A percentile compares a stretch with the other conserved stretches of the same genome.
Conservation (phyloP, 495 filamentous ascomycete species). For the Cryomyces minteri region DNA sequence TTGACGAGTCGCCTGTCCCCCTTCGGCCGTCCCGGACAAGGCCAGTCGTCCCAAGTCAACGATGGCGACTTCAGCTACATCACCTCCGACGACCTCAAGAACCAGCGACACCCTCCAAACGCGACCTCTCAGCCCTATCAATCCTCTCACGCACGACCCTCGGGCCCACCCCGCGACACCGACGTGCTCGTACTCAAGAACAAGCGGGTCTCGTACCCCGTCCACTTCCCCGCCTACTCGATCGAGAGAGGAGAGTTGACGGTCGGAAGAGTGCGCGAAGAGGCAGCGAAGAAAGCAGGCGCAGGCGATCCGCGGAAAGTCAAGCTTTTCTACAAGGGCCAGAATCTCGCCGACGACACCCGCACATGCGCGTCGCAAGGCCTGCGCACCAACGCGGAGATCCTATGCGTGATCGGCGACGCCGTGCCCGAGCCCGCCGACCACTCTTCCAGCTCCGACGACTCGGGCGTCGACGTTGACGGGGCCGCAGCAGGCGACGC, state of each 20-base stretch:
- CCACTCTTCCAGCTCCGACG: conserved; percentile 27
- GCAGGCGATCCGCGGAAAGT: conserved; percentile 41
- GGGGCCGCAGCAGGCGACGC: background rate
- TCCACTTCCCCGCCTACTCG: conserved; percentile 63
- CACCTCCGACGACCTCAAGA: conserved; percentile 38
- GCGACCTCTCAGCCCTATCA: conserved; percentile 10
- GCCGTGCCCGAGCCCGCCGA: conserved; percentile 15
- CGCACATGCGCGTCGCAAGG: conserved; percentile 53
- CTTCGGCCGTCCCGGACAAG: conserved; percentile 20
- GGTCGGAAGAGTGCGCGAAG: conserved; percentile 45
- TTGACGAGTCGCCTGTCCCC: conserved; percentile 28
- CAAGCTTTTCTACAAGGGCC: conserved; percentile 70
- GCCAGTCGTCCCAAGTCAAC: conserved; percentile 31
- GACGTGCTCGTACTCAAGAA: conserved; percentile 64
- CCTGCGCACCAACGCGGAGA: conserved; percentile 24
- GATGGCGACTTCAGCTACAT: conserved; percentile 73
- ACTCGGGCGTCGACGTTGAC: conserved; percentile 7
- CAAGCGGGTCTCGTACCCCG: conserved; percentile 48
- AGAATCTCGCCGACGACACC: conserved; percentile 46
- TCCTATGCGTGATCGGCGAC: conserved; percentile 12
- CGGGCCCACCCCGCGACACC: conserved; percentile 28
- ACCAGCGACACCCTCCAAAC: conserved; percentile 11
- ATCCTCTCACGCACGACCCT: conserved; percentile 8
- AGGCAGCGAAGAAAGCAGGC: conserved; percentile 43
- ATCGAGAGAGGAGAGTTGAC: conserved; percentile 61